Conservation (phyloP, 495 filamentous ascomycete genomes). For the Aspergillus mulundensis region DNA sequence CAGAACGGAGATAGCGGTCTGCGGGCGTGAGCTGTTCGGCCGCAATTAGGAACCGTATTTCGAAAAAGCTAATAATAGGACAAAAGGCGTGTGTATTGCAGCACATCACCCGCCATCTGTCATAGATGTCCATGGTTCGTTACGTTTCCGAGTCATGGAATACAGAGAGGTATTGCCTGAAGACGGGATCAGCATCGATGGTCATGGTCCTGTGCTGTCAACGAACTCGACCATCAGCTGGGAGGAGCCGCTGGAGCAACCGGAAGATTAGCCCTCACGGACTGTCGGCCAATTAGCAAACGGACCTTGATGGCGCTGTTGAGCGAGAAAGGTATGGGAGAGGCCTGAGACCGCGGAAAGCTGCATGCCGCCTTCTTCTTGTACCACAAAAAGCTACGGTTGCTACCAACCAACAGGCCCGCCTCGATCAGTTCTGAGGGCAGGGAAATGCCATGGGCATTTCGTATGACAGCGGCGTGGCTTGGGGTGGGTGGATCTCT, state of each 20-base stretch:
- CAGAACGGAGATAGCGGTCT: conserved; percentile 25
- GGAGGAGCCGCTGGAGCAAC: conserved; percentile 18
- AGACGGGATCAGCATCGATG: conserved; percentile 8
- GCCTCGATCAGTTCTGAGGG: conserved; percentile 6
- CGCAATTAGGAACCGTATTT: background rate
- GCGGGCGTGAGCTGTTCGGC: conserved; percentile 5
- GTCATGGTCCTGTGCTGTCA: conserved; percentile 11
- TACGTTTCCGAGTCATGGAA: conserved; percentile 7
- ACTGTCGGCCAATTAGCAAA: conserved; percentile 17
- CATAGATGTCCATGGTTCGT: conserved; percentile 1
- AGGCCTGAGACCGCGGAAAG: conserved; percentile 38
- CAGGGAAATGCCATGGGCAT: background rate
- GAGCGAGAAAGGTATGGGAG: conserved; percentile 27
- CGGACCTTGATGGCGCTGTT: conserved; percentile 12
- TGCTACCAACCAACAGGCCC: conserved; percentile 22
- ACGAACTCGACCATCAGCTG: conserved; percentile 18
- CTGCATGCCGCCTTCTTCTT: conserved; percentile 32
- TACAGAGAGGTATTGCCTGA: conserved; percentile 1
- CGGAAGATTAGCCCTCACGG: conserved; percentile 23
- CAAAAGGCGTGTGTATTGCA: conserved; percentile 8
- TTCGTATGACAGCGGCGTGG: conserved; percentile 9
- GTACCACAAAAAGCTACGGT: conserved; percentile 32
- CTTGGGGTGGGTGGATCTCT: conserved; percentile 13
- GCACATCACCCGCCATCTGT: background rate
- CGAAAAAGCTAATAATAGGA: background rate